Base-by-base conservation (phyloP, 192 early-diverging fungal genomes). In the Chytriomyces sp. region DNA sequence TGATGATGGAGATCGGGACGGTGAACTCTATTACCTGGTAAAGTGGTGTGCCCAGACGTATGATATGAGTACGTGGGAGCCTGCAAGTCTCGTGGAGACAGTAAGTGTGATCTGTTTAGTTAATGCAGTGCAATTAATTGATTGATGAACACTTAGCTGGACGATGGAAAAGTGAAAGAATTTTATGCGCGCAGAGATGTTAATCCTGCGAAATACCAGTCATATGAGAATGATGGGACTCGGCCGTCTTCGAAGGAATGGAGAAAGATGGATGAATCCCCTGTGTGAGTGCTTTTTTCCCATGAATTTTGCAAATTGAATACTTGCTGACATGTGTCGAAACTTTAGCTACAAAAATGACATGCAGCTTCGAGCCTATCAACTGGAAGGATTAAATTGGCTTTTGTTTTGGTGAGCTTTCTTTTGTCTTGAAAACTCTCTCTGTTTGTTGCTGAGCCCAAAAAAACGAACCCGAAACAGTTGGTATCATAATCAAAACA, bases 351-450 rank as follows among this genome's bases (percentile, higher is more conserved):
- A 89, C 75, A 92, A 91, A 64, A 88, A 92, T 71, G 90, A 88
- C 20, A 93, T 93, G 65, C 80, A 84, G 48, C 75, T 94, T 35
- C 86, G 93, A 8, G 66, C 90, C 28, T 95, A 95, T 69, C 94
- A 95, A 72, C 81, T 95, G 60, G 94, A 95, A 77, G 94, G 94
- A 13, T 77, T 95, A 20, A 95, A 94, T 77, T 95, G 94, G 94
- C 80, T 95, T 7, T 49, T 91, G 64, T 92, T 90, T 73, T 94
- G 93, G 80, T 86, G 74, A 50, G 80, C 49, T 44, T 60, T 53
- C 18, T 73, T 48, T 11, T 10, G 10, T 77, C 76, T 18, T 77
- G 11, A 0, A 0, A 24, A 20, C 69, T 80, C 46, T 74, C 69
- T 80, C 46, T 74, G 18, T 0, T 13, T 18, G 13, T 18, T 44